A percentile compares a stretch with the other conserved stretches of the same genome.
These are phyloP conservation scores for Trapa incisa DNA, from an alignment of 345 rosid genomes.

Conservation along the genomic window DNA sequence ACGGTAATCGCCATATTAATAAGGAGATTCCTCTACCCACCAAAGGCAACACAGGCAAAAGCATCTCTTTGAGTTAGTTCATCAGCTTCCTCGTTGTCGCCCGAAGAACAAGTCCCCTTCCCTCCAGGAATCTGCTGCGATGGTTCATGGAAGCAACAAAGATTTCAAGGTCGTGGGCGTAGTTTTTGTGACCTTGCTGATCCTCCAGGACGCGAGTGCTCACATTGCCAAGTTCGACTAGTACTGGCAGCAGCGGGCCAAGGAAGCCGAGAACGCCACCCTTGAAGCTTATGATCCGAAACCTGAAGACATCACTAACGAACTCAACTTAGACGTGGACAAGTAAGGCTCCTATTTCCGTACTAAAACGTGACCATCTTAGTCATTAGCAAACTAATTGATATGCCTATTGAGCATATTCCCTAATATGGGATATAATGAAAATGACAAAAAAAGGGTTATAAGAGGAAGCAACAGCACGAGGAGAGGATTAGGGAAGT, in stretches of 20 bases:
- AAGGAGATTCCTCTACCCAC: too few relatives aligned
- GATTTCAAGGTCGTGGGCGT: not conserved
- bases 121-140: not conserved
- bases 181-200: slow-evolving; percentile 14
- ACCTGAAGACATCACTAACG: slow-evolving; percentile 37
- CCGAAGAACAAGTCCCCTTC: too few relatives aligned
- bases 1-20: too few relatives aligned
- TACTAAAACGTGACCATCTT: too few relatives aligned
- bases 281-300: slow-evolving; percentile 31
- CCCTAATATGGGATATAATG: not conserved
- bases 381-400: not conserved
- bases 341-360: slow-evolving; percentile 15
- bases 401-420: not conserved
- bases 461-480: slow-evolving; percentile 23
- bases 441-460: slow-evolving; percentile 10
- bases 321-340: slow-evolving; percentile 28
- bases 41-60: too few relatives aligned
- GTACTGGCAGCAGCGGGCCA: slow-evolving; percentile 41
- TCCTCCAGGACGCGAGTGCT: slow-evolving; percentile 18
- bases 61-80: too few relatives aligned
- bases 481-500: slow-evolving; percentile 28
- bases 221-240: slow-evolving; percentile 33
- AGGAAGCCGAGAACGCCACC: slow-evolving; percentile 23
- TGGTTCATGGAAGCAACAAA: not conserved
- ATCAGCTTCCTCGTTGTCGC: too few relatives aligned